Percentiles rank a stretch among this genome's conserved stretches.
phyloP scores from a whole-genome alignment of 2,329 filamentous ascomycete genomes.

The Sclerotinia subarctica region DNA sequence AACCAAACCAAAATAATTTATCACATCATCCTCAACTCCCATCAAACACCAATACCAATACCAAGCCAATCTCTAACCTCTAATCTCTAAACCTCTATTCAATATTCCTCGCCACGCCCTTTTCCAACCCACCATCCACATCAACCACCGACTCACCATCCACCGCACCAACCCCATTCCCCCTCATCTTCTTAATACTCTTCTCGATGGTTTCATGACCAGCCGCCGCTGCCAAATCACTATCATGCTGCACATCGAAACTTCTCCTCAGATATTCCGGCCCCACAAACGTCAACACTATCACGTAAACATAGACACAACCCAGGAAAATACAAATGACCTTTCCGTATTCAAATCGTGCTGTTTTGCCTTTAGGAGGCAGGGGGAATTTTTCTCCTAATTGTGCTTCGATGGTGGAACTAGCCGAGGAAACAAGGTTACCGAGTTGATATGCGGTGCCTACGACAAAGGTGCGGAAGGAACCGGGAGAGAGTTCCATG shows the following conservation, averaged over 20 bases:
- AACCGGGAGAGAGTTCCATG: conserved; percentile 68
- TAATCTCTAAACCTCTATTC: background rate
- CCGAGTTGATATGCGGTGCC: conserved; percentile 72
- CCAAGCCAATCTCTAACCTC: background rate
- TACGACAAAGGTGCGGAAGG: conserved; percentile 68
- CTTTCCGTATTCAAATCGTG: conserved; percentile 70
- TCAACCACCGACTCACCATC: background rate
- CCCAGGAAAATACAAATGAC: conserved; percentile 91
- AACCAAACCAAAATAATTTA: background rate
- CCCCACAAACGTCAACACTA: conserved; percentile 19
- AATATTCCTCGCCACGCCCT: background rate
- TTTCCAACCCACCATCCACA: background rate
- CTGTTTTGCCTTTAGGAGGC: conserved; percentile 48
- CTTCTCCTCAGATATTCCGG: conserved; percentile 16
- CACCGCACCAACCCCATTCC: background rate
- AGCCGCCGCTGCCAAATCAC: conserved; percentile 16
- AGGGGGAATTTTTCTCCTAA: conserved; percentile 74
- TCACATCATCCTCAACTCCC: background rate
- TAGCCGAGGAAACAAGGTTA: conserved; percentile 70
- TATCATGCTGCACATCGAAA: conserved; percentile 21
- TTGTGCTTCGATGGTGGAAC: conserved; percentile 74
- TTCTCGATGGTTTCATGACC: conserved; percentile 21
- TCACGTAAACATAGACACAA: conserved; percentile 34
- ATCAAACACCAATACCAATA: background rate
- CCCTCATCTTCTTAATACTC: conserved; percentile 30